phyloP scores from a whole-genome alignment of 2,329 filamentous ascomycete genomes.

The Lojkania enalia region DNA sequence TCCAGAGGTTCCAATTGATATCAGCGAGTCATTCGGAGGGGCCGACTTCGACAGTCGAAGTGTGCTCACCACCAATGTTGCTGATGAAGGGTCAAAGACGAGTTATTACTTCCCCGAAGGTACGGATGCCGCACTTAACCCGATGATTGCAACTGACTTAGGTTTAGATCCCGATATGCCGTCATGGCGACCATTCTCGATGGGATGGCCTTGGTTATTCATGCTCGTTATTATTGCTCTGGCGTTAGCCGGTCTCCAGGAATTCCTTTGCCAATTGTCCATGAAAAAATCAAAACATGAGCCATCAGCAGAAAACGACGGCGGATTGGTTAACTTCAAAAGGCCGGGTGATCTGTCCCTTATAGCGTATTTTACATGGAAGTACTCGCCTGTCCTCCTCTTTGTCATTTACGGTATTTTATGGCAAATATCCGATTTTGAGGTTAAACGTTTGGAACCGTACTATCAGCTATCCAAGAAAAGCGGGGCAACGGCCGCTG shows the following conservation, averaged over 20 bases:
- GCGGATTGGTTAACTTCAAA: conserved; percentile 36
- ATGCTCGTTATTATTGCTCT: conserved; percentile 41
- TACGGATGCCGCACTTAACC: conserved; percentile 6
- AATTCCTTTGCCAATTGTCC: conserved; percentile 43
- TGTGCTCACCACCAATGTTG: conserved; percentile 22
- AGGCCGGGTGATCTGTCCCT: conserved; percentile 34
- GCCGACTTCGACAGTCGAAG: conserved; percentile 37
- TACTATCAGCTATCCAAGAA: conserved; percentile 50
- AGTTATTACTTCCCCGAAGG: conserved; percentile 46
- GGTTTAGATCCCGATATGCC: conserved; percentile 43
- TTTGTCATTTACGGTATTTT: conserved; percentile 54
- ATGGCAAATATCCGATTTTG: conserved; percentile 56
- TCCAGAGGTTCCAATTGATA: conserved; percentile 46
- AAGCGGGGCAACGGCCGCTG: conserved; percentile 42
- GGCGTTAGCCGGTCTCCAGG: conserved; percentile 39
- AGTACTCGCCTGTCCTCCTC: conserved; percentile 50
- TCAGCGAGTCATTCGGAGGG: conserved; percentile 47
- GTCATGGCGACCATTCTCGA: conserved; percentile 44
- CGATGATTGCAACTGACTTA: background rate
- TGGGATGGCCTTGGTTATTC: conserved; percentile 43
- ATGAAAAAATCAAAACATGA: conserved; percentile 24
- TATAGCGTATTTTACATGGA: conserved; percentile 41
- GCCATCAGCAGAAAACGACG: conserved; percentile 10
- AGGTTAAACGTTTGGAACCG: conserved; percentile 55
- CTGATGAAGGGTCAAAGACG: conserved; percentile 28